Percentiles rank a stretch among this genome's conserved stretches.
Evolutionary conservation across 176 grass and related monocot genomes (phyloP).

Genomic region (Poa pratensis): DNA sequence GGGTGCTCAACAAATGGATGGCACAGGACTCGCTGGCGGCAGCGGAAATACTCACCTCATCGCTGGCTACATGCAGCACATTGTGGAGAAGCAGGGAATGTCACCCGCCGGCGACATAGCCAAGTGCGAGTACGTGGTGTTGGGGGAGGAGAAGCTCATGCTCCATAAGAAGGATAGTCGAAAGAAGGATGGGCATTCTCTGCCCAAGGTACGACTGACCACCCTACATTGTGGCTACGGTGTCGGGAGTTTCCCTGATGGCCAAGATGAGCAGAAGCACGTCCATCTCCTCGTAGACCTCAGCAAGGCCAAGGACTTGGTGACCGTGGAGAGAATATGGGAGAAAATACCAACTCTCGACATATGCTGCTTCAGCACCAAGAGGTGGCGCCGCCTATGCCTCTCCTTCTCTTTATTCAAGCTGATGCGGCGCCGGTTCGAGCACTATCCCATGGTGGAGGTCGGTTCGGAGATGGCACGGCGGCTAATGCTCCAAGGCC

Average conservation of each 20-base stretch:
- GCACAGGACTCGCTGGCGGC: background rate
- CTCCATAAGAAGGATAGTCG: background rate
- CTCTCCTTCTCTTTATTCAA: constrained; percentile 42
- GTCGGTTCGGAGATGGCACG: background rate
- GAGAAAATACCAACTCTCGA: background rate
- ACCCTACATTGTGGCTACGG: constrained; percentile 13
- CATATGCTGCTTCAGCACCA: background rate
- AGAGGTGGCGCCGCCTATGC: background rate
- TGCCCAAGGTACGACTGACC: background rate
- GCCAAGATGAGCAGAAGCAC: constrained; percentile 17
- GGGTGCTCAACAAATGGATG: background rate
- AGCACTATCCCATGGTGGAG: constrained; percentile 43
- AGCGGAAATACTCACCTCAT: constrained; percentile 7
- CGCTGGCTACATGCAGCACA: constrained; percentile 35
- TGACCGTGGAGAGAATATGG: constrained; percentile 6
- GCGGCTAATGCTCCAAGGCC: background rate
- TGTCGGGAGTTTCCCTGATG: background rate
- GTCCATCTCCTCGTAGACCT: background rate
- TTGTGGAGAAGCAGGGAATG: background rate
- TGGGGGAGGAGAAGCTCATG: constrained; percentile 29
- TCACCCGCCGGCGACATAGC: background rate
- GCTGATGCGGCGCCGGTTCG: constrained; percentile 12
- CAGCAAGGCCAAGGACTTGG: background rate
- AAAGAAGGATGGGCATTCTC: background rate
- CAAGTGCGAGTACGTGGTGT: constrained; percentile 21